These are phyloP conservation scores for Colletotrichum noveboracense DNA, from an alignment of 2,329 filamentous ascomycete genomes.

Conservation along the genomic window DNA sequence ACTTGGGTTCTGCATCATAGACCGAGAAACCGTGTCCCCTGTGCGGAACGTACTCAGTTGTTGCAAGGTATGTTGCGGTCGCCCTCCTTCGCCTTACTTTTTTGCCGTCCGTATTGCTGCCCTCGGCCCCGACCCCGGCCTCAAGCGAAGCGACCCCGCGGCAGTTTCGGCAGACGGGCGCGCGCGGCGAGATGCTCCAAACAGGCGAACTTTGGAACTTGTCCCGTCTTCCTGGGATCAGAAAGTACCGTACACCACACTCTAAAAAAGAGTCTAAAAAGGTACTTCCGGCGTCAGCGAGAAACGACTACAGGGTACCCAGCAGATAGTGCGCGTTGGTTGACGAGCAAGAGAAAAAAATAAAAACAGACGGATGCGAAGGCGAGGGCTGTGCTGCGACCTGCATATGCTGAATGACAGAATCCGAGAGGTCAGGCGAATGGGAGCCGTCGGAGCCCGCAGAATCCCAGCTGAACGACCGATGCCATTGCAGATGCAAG, in stretches of 20 bases:
- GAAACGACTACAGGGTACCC: not conserved
- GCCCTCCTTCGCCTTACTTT: not conserved
- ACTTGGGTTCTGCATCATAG: not conserved
- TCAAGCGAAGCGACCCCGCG: not conserved
- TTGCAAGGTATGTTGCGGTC: not conserved
- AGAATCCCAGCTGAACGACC: not conserved
- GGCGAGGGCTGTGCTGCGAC: constrained; percentile 37
- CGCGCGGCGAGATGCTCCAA: not conserved
- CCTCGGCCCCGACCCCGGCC: not conserved
- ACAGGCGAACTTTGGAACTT: not conserved
- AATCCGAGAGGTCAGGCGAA: constrained; percentile 32
- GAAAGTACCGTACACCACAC: not conserved
- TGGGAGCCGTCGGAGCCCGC: constrained; percentile 29
- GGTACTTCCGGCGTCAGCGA: not conserved
- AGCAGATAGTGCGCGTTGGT: not conserved
- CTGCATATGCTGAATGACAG: constrained; percentile 38
- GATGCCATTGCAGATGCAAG: not conserved
- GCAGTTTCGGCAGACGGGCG: not conserved
- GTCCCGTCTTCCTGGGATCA: not conserved
- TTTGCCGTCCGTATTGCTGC: not conserved
- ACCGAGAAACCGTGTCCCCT: not conserved
- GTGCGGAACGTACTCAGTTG: not conserved
- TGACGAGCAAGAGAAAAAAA: not conserved
- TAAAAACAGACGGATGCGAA: constrained; percentile 2
- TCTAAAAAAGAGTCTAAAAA: not conserved